Percentiles rank a stretch among this genome's conserved stretches.
phyloP scores from a whole-genome alignment of 768 basidiomycete species.

The Lactarius akahatsu region DNA sequence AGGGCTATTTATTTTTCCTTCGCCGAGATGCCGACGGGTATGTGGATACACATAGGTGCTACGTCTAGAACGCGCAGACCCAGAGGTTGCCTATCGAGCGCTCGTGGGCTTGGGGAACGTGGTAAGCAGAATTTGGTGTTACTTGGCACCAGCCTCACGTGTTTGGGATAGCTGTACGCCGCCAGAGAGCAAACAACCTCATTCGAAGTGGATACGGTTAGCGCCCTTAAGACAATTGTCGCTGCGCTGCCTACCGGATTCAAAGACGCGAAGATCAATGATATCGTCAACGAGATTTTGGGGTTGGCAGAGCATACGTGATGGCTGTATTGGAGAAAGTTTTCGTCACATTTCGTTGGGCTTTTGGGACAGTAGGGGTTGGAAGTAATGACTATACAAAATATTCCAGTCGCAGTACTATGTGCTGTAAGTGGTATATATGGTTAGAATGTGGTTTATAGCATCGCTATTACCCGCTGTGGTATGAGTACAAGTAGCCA shows the following conservation, averaged over 20 bases:
- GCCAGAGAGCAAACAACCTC: slow-evolving; percentile 41
- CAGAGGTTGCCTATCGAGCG: slow-evolving; percentile 69
- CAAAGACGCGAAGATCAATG: slow-evolving; percentile 58
- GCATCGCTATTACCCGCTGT: not conserved
- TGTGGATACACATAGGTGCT: slow-evolving; percentile 39
- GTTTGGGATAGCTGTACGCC: slow-evolving; percentile 46
- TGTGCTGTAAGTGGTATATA: not conserved
- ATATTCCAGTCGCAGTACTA: not conserved
- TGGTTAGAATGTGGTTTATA: not conserved
- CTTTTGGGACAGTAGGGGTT: not conserved
- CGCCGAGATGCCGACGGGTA: slow-evolving; percentile 13
- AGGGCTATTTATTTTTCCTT: slow-evolving; percentile 21
- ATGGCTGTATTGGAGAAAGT: not conserved
- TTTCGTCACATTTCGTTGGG: slow-evolving; percentile 6
- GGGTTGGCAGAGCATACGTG: slow-evolving; percentile 38
- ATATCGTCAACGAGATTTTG: slow-evolving; percentile 49
- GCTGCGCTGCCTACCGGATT: slow-evolving; percentile 47
- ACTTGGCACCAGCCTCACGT: slow-evolving; percentile 19
- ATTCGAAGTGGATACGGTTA: slow-evolving; percentile 42
- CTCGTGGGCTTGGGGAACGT: slow-evolving; percentile 73
- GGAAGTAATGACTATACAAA: not conserved
- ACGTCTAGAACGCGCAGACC: slow-evolving; percentile 51
- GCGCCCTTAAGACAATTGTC: slow-evolving; percentile 43
- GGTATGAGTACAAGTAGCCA: not conserved
- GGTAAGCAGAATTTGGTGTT: slow-evolving; percentile 41